Conservation (phyloP, 768 basidiomycete genomes). For the Rhodosporidiobolus odoratus region DNA sequence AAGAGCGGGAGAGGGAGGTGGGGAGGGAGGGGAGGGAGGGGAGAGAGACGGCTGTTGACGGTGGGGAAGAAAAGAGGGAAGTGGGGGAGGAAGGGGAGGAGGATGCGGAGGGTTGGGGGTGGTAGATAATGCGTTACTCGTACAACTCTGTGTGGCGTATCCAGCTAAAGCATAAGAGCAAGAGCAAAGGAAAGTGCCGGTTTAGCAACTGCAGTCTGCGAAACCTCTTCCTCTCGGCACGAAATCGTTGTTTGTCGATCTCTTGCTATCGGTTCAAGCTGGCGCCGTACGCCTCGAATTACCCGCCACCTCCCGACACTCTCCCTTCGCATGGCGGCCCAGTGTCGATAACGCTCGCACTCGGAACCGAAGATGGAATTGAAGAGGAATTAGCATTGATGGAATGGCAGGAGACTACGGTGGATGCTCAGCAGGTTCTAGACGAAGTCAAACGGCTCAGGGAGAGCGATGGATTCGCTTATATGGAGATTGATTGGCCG, state of each 20-base stretch:
- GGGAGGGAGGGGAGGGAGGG: background rate
- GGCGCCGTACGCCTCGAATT: slow-evolving; percentile 25
- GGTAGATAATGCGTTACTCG: background rate
- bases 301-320: slow-evolving; percentile 1
- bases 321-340: background rate
- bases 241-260: too few relatives aligned
- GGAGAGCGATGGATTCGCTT: too few relatives aligned
- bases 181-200: too few relatives aligned
- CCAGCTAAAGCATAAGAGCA: too few relatives aligned
- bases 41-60: too few relatives aligned
- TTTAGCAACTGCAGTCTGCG: too few relatives aligned
- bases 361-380: background rate
- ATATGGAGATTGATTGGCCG: too few relatives aligned
- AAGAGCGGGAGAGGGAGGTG: background rate
- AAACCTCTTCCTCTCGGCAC: too few relatives aligned
- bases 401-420: slow-evolving; percentile 10
- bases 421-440: slow-evolving; percentile 14
- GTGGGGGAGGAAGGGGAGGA: background rate
- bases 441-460: slow-evolving; percentile 8
- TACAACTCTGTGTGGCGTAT: background rate
- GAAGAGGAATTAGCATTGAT: background rate
- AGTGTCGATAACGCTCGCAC: slow-evolving; percentile 12
- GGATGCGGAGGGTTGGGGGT: background rate
- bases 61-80: too few relatives aligned
- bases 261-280: slow-evolving; percentile 1